phyloP scores from a whole-genome alignment of 352 stramenopile species.

The Phytophthora melonis region DNA sequence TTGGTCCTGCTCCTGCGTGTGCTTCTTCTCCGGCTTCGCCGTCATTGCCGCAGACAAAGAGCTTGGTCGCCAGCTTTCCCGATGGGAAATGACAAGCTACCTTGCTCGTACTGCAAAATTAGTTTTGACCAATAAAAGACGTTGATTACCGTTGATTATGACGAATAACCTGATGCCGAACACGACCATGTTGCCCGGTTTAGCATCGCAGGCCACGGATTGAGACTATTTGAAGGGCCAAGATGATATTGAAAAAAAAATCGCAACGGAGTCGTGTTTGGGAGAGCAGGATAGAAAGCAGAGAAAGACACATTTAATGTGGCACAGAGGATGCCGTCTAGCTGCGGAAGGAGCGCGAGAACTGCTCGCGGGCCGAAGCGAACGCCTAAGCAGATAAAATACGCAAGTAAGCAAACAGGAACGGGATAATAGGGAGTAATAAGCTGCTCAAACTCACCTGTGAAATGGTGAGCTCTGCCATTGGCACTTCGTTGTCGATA shows the following conservation, averaged over 20 bases:
- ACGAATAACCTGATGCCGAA: not conserved
- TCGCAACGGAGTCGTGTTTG: slow-evolving; percentile 29
- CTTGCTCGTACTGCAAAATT: slow-evolving; percentile 1
- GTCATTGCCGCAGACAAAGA: slow-evolving; percentile 14
- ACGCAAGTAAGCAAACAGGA: slow-evolving; percentile 5
- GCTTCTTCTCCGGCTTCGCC: slow-evolving; percentile 13
- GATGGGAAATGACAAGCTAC: slow-evolving; percentile 36
- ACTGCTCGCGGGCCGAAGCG: slow-evolving; percentile 86
- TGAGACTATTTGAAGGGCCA: not conserved
- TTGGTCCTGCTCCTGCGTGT: slow-evolving; percentile 13
- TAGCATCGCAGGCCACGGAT: not conserved
- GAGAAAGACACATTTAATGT: slow-evolving; percentile 33
- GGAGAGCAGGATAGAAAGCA: slow-evolving; percentile 7
- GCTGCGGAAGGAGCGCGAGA: slow-evolving; percentile 90
- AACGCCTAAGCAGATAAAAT: slow-evolving; percentile 60
- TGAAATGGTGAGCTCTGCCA: slow-evolving; percentile 89
- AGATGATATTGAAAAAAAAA: slow-evolving; percentile 7
- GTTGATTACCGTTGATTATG: not conserved
- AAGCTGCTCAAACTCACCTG: slow-evolving; percentile 49
- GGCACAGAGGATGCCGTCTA: slow-evolving; percentile 45
- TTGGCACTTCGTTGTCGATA: slow-evolving; percentile 89
- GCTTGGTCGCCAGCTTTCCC: slow-evolving; percentile 9
- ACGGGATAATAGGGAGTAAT: not conserved
- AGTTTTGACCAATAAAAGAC: slow-evolving; percentile 28
- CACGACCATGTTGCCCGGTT: not conserved